Evolutionary conservation across 805 yeast species (phyloP), one percentile per base, ranked within the genome.

Genomic region (Yamadazyma sp.): DNA sequence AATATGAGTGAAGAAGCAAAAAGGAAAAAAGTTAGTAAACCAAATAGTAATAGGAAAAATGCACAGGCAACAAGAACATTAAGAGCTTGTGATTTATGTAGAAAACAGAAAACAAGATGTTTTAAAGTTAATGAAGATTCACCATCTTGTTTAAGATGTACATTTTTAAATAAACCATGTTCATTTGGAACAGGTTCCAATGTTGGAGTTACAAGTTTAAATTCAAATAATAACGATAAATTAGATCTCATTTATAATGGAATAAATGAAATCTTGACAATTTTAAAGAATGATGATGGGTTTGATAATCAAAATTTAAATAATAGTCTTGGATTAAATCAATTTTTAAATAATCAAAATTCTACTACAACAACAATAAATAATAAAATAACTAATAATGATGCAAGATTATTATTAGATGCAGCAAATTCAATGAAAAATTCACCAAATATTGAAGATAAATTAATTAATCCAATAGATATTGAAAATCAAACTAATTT

Each of bases 71-170:
- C 62, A 6, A 44, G 83, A 27, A 75, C 80, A 0, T 46, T 71
- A 1, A 62, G 60, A 31, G 84, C 84, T 0, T 78, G 84, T 52
- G 69, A 68, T 5, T 49, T 63, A 6, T 78, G 84, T 48, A 62
- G 82, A 28, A 67, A 63, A 32, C 77, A 73, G 41, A 78, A 78
- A 58, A 73, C 86, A 1, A 58, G 83, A 38, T 82, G 88, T 45
- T 72, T 79, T 49, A 72, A 80, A 33, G 66, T 77, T 9, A 64
- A 73, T 1, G 65, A 58, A 17, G 62, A 69, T 12, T 46, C 58
- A 5, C 53, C 60, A 7, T 63, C 76, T 2, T 81, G 88, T 57
- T 55, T 80, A 14, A 57, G 86, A 15, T 82, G 88, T 49, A 56
- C 65, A 1, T 75, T 80, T 4, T 55, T 79, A 24, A 72, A 68